Conservation (phyloP, 768 basidiomycete genomes). For the Mycena polygramma region DNA sequence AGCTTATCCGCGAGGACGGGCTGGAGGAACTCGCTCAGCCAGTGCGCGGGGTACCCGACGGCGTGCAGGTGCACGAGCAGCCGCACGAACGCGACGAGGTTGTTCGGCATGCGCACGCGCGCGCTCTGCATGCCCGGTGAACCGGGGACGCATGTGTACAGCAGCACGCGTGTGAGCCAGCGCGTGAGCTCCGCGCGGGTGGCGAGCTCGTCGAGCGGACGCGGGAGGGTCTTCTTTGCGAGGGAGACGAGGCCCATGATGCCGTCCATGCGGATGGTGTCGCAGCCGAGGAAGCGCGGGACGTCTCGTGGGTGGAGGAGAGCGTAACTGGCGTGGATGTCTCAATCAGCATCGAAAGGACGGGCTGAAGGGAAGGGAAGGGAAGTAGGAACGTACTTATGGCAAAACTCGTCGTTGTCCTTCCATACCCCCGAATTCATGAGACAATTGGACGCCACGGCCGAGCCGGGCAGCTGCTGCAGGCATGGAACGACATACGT, state of each 20-base stretch:
- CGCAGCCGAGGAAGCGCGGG: conserved; percentile 45
- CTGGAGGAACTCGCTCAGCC: conserved; percentile 51
- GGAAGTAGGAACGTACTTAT: conserved; percentile 40
- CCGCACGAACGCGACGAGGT: conserved; percentile 48
- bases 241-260: conserved; percentile 40
- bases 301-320: conserved; percentile 46
- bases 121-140: conserved; percentile 35
- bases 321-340: conserved; percentile 41
- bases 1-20: conserved; percentile 43
- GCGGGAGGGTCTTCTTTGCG: conserved; percentile 36
- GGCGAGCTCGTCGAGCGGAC: conserved; percentile 30
- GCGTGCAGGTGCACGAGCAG: conserved; percentile 48
- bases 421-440: conserved; percentile 46
- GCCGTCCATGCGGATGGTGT: conserved; percentile 39
- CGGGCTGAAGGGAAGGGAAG: not conserved
- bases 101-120: conserved; percentile 50
- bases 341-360: not conserved
- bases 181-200: conserved; percentile 44
- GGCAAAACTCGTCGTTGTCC: conserved; percentile 45
- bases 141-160: conserved; percentile 48
- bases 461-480: conserved; percentile 40
- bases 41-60: conserved; percentile 53
- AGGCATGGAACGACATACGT: conserved; percentile 45
- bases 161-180: conserved; percentile 51
- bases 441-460: conserved; percentile 46